A percentile compares a stretch with the other conserved stretches of the same genome.
Evolutionary conservation across 2,329 filamentous ascomycete genomes (phyloP).

Genomic region (Monosporascus sp.): DNA sequence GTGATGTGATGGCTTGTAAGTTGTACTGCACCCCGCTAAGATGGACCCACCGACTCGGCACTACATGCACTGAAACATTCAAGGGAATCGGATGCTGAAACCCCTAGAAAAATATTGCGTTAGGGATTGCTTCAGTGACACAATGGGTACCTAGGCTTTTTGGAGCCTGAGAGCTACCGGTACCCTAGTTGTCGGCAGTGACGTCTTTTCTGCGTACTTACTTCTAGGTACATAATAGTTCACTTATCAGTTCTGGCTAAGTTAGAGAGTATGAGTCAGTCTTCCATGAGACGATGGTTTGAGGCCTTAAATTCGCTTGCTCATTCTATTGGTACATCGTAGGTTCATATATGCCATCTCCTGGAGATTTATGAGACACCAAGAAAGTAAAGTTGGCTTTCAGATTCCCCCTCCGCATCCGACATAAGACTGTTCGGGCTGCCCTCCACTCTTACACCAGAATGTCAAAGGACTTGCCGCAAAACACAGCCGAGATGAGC

Average conservation of each 20-base stretch:
- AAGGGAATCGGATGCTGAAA: not conserved
- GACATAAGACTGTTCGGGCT: conserved; percentile 21
- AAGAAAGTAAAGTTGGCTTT: conserved; percentile 20
- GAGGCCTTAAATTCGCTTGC: no score
- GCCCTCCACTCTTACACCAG: conserved; percentile 21
- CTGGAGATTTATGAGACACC: not conserved
- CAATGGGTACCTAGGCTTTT: not conserved
- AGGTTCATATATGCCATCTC: not conserved
- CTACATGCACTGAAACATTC: not conserved
- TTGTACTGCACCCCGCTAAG: not conserved
- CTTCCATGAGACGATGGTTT: not conserved
- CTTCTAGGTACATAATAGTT: not conserved
- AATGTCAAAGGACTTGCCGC: conserved; percentile 25
- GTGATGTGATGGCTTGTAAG: not conserved
- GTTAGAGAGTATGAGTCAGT: not conserved
- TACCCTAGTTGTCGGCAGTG: not conserved
- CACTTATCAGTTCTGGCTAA: not conserved
- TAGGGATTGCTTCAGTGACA: not conserved
- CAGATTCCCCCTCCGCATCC: conserved; percentile 5
- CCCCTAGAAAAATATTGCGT: not conserved
- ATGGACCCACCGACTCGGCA: not conserved
- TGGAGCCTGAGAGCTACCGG: not conserved
- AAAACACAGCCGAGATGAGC: conserved; percentile 2
- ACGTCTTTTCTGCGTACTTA: not conserved
- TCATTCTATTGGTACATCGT: not conserved